Evolutionary conservation across 371 early-diverging fungal genomes (phyloP).

Genomic region (Mucor circinelloides): DNA sequence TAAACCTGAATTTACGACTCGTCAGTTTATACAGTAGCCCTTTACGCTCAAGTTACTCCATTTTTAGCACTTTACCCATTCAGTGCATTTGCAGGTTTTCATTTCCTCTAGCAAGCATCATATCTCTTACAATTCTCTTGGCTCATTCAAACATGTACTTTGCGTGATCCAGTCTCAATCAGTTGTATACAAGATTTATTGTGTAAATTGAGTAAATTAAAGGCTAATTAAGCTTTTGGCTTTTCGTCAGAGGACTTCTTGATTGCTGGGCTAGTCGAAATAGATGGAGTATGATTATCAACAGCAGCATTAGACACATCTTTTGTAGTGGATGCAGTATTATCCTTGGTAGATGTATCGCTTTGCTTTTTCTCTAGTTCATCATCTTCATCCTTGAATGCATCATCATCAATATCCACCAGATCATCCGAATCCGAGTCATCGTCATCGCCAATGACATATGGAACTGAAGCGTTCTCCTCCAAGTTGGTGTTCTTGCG

Average conservation of each 20-base stretch:
- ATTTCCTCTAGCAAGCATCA: too few species aligned
- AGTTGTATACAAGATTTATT: background rate
- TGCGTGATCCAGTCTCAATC: too few species aligned
- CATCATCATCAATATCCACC: constrained; percentile 12
- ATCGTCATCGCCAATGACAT: constrained; percentile 30
- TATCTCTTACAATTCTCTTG: too few species aligned
- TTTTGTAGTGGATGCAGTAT: background rate
- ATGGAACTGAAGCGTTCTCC: constrained; percentile 15
- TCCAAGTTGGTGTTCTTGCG: background rate
- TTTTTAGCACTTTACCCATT: too few species aligned
- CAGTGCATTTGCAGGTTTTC: too few species aligned
- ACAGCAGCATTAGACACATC: background rate
- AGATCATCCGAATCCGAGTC: constrained; percentile 18
- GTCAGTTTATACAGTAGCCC: too few species aligned
- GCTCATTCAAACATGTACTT: too few species aligned
- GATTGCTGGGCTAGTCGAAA: background rate
- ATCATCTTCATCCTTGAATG: constrained; percentile 2
- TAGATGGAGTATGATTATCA: background rate
- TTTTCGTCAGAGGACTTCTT: background rate
- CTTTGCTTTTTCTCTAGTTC: background rate
- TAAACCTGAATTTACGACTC: too few species aligned
- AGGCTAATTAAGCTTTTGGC: background rate
- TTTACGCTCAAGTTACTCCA: too few species aligned
- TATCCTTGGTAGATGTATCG: background rate
- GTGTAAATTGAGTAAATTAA: background rate